Percentiles rank a stretch among this genome's conserved stretches.
Conservation (phyloP, 2,329 filamentous ascomycete genomes). For the Byssothecium circinans region DNA sequence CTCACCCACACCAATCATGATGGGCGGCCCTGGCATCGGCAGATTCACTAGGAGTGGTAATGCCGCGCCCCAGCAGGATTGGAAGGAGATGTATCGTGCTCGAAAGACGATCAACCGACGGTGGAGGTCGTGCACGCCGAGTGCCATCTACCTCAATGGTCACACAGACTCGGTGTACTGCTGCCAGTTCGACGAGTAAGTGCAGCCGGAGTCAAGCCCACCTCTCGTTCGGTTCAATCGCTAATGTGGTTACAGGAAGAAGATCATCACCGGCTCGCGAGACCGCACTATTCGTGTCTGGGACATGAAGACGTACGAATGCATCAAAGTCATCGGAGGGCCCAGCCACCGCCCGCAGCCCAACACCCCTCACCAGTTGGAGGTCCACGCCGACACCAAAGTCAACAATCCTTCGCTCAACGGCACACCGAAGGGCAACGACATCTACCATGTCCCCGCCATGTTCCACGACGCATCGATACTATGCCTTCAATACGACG, state of each 20-base stretch:
- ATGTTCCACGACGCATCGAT: conserved; percentile 88
- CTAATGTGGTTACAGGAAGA: conserved; percentile 63
- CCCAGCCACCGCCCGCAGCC: conserved; percentile 61
- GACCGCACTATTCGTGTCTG: conserved; percentile 95
- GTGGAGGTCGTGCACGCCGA: conserved; percentile 79
- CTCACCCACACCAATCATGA: conserved; percentile 50
- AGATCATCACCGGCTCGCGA: conserved; percentile 94
- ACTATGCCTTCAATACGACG: conserved; percentile 91
- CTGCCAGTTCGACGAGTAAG: conserved; percentile 93
- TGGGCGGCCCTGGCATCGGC: conserved; percentile 58
- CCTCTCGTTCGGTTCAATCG: not conserved
- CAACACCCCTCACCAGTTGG: conserved; percentile 52
- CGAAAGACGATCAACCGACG: conserved; percentile 73
- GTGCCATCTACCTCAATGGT: conserved; percentile 85
- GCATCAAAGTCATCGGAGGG: conserved; percentile 79
- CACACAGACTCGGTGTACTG: conserved; percentile 98
- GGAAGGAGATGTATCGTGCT: conserved; percentile 81
- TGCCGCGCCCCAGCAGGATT: conserved; percentile 63
- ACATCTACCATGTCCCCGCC: conserved; percentile 50
- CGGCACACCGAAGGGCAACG: conserved; percentile 49
- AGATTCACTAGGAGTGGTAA: conserved; percentile 51
- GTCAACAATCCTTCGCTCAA: conserved; percentile 51
- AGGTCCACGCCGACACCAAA: conserved; percentile 47
- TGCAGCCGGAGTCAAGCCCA: conserved; percentile 14
- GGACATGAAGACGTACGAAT: conserved; percentile 88